Evolutionary conservation across 108 stramenopile species (phyloP).

Genomic region (Ochromonas danica): DNA sequence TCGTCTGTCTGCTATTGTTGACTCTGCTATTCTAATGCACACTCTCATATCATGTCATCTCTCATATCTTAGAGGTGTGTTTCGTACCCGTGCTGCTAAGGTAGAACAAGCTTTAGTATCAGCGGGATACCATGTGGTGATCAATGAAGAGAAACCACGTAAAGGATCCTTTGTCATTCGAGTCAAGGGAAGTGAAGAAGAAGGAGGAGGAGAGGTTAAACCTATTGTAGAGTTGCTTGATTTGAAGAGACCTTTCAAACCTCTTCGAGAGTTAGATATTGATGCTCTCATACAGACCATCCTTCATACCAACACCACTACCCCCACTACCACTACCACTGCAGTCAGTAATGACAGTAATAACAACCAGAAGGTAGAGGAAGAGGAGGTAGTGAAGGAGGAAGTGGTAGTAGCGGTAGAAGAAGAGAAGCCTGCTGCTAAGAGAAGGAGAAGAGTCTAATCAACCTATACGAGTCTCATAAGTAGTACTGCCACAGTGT

Average conservation of each 20-base stretch:
- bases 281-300: neutral
- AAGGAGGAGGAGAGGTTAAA: too few relatives aligned
- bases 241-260: conserved; percentile 11
- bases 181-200: conserved; percentile 4
- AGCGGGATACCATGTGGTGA: neutral
- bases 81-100: conserved; percentile 9
- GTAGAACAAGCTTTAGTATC: neutral
- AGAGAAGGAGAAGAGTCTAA: too few relatives aligned
- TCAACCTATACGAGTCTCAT: too few relatives aligned
- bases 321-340: too few relatives aligned
- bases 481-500: too few relatives aligned
- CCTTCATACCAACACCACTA: neutral
- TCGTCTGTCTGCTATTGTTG: neutral
- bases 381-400: too few relatives aligned
- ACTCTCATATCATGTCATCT: neutral
- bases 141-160: conserved; percentile 19
- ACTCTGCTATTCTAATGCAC: neutral
- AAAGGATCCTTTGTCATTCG: conserved; percentile 31
- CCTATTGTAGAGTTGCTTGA: conserved; percentile 5
- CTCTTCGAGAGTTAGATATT: neutral
- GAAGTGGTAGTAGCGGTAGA: too few relatives aligned
- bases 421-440: too few relatives aligned
- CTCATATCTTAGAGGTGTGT: conserved; percentile 5
- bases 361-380: too few relatives aligned
- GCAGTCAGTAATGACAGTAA: too few relatives aligned